Evolutionary conservation across 441 rosid genomes (phyloP), one percentile per base, ranked within the genome.

Genomic region (Oxalis stricta): DNA sequence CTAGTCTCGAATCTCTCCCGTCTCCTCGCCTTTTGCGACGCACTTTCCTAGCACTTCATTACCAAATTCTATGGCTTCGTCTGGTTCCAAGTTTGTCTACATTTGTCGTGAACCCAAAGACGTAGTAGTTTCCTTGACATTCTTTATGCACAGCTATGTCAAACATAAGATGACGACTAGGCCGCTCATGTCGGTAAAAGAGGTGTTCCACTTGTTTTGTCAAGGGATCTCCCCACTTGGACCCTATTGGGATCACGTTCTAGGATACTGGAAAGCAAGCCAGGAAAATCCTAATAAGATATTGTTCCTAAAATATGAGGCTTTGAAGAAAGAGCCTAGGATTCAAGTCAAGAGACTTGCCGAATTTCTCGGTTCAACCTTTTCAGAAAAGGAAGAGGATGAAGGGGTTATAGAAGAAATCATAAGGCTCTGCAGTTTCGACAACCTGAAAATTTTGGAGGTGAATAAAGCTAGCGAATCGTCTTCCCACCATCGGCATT

Each of bases 201-300:
- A 62, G 36, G 72, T 54, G 2, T 59, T 70, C 0, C 47, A 50
- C 13, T 43, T 56, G 39, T 70, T 66, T 45, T 56, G 59, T 28
- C 22, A 55, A 10, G 67, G 72, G 26, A 30, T 53, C n/a, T 44
- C 50, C 3, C 66, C 49, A 0, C 63, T 12, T 1, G 72, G 75
- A 24, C 69, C 72, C 0, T 52, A 55, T 43, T 70, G 59, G 23
- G 66, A 70, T 7, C 72, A 70, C 29, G 61, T 59, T 3, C 46
- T 56, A 30, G 66, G 63, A 35, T 66, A 61, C 15, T 65, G 63
- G 66, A 37, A 59, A 28, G 66, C 53, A 16, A 66, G 72, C 39
- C 38, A 46, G 15, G 59, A 65, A 39, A 26, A 18, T 9, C 55
- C 63, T 0, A 10, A 31, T 7, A 66, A 57, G 43, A 48, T 66